phyloP scores from a whole-genome alignment of 306 rosid species.

The Nissolia schottii region DNA sequence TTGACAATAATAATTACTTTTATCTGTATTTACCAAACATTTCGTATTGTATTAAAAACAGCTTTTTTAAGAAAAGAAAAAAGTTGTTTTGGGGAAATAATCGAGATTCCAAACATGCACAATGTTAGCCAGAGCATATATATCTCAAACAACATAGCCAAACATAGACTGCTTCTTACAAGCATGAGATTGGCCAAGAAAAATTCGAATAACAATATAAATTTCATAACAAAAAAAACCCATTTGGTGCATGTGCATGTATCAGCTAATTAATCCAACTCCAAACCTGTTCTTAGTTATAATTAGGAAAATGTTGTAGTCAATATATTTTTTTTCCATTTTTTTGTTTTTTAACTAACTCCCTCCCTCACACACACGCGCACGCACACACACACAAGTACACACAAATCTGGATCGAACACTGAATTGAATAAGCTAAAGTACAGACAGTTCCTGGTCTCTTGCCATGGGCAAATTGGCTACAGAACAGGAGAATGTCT shows the following conservation, averaged over 20 bases:
- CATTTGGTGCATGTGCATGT: neutral
- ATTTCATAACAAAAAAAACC: neutral
- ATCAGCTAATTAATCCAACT: constrained; percentile 10
- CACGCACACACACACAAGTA: neutral
- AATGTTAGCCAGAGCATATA: neutral
- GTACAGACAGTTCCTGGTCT: neutral
- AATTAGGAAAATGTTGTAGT: neutral
- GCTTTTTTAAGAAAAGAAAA: no score
- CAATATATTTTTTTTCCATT: neutral
- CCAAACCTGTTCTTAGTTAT: neutral
- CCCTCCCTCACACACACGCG: neutral
- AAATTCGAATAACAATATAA: neutral
- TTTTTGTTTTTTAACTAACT: neutral
- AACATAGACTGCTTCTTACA: neutral
- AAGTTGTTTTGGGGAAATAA: no score
- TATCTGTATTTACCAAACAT: no score
- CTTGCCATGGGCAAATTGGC: neutral
- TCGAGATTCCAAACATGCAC: no score
- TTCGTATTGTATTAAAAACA: no score
- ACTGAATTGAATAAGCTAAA: neutral
- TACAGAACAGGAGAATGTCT: neutral
- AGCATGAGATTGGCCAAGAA: neutral
- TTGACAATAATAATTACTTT: no score
- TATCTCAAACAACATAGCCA: neutral
- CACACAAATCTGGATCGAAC: neutral